Base-by-base conservation (phyloP, 139 green algal species). In the Marvania coccoides region DNA sequence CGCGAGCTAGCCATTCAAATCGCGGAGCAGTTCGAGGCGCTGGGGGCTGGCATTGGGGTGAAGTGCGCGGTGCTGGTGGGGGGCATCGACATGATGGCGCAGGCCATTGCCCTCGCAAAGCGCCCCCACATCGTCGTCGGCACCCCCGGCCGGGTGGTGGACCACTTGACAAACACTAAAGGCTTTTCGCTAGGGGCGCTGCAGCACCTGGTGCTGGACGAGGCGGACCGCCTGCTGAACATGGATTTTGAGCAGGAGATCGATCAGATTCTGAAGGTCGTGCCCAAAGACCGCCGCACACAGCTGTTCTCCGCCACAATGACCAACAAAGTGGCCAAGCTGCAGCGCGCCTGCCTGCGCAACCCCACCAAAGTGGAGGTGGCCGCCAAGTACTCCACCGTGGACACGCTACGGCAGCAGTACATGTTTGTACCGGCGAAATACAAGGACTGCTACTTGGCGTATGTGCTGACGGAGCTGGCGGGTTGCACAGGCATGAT, bases 171-270 rank as follows among this genome's bases (percentile, higher is more conserved):
- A n/a, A 99, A 98, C 80, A 99, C 94, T 28, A 99, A 99, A 80
- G 94, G 94, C 28, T 99, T 98, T 75, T 82, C 23, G 45, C 69
- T 98, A 15, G 88, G 87, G 58, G 47, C 47, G 9, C 65, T 98
- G 31, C 89, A 88, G 74, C 85, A 95, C 74, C 71, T 98, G 65
- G 86, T 97, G 47, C 77, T 99, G 51, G 95, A 99, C 62, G 95
- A 99, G 81, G 95, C 95, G 1, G 95, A 99, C 78, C 87, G 96
- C 61, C 85, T 99, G 63, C 82, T 99, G 33, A 96, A 98, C 83
- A 96, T 99, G 90, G 95, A 99, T 77, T 99, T 99, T 85, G 95
- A 99, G 77, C 67, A 90, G 75, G 95, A 99, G 70, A 98, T 99
- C 42, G 92, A 99, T 72, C 85, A 97, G 73, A 96, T 99, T 56